phyloP scores from a whole-genome alignment of 352 stramenopile genomes.

The Globisporangium abappressorium region DNA sequence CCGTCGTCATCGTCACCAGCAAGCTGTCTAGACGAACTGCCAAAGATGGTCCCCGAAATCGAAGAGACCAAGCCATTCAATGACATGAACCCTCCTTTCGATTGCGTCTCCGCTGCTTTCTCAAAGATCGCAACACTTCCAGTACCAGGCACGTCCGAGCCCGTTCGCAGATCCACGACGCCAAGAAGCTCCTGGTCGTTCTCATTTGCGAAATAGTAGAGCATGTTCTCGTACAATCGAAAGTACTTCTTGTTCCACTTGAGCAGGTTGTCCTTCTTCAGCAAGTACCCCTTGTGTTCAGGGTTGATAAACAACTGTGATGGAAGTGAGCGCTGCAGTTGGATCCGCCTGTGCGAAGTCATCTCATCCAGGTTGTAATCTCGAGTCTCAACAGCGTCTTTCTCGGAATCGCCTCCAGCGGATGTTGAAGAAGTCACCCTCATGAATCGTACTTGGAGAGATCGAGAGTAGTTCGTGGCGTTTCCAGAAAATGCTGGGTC shows the following conservation, averaged over 20 bases:
- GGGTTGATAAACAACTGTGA: conserved; percentile 78
- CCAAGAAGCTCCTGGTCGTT: conserved; percentile 80
- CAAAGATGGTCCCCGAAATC: conserved; percentile 79
- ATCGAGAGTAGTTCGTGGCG: conserved; percentile 57
- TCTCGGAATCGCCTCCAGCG: conserved; percentile 48
- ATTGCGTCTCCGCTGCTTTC: conserved; percentile 52
- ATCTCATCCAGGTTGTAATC: conserved; percentile 90
- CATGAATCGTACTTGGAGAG: conserved; percentile 87
- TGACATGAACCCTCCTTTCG: conserved; percentile 67
- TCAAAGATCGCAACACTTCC: conserved; percentile 83
- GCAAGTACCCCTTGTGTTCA: conserved; percentile 74
- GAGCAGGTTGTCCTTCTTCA: conserved; percentile 87
- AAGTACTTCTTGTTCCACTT: conserved; percentile 91
- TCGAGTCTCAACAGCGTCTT: conserved; percentile 80
- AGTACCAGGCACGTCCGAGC: conserved; percentile 64
- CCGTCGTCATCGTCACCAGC: conserved; percentile 32
- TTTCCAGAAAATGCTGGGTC: conserved; percentile 61
- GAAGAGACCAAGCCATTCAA: conserved; percentile 79
- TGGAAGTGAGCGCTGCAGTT: conserved; percentile 78
- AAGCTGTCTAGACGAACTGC: conserved; percentile 47
- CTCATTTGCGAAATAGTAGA: conserved; percentile 89
- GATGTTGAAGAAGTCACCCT: conserved; percentile 76
- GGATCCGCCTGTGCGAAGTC: conserved; percentile 72
- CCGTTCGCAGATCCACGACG: conserved; percentile 75
- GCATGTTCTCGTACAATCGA: conserved; percentile 82